A percentile compares a stretch with the other conserved stretches of the same genome.
These are phyloP conservation scores for Xylaria hypoxylon DNA, from an alignment of 2,329 filamentous ascomycete species.

Conservation along the genomic window DNA sequence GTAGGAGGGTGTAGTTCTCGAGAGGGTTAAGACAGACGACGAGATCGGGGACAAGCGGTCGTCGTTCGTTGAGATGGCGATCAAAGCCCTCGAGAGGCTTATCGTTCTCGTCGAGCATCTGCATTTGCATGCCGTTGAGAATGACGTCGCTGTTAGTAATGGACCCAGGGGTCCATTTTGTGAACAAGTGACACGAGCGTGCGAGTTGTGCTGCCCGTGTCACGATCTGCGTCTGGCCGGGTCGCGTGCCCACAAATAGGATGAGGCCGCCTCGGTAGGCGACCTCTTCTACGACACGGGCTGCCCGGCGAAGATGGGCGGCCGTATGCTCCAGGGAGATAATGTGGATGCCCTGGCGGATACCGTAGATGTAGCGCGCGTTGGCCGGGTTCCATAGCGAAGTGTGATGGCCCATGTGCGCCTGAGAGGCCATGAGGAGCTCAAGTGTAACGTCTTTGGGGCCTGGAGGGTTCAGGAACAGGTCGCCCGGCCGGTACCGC, in stretches of 20 bases:
- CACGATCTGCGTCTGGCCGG: conserved; percentile 83
- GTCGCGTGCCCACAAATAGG: conserved; percentile 88
- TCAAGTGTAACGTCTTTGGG: conserved; percentile 89
- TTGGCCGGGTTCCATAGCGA: conserved; percentile 96
- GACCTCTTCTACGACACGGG: conserved; percentile 91
- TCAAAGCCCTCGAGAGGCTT: conserved; percentile 70
- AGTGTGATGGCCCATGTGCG: conserved; percentile 90
- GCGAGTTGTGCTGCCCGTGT: conserved; percentile 83
- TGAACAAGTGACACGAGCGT: conserved; percentile 87
- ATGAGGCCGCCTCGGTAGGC: conserved; percentile 84
- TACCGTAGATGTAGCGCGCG: conserved; percentile 91
- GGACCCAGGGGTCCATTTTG: conserved; percentile 89
- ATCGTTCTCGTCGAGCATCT: conserved; percentile 83
- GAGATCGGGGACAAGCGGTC: conserved; percentile 84
- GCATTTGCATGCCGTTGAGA: conserved; percentile 74
- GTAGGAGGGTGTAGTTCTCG: conserved; percentile 90
- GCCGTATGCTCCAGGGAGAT: conserved; percentile 92
- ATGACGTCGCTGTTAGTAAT: conserved; percentile 96
- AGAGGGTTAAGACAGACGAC: conserved; percentile 93
- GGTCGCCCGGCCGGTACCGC: conserved; percentile 73
- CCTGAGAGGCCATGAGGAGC: conserved; percentile 86
- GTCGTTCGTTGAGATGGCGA: conserved; percentile 69
- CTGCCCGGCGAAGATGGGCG: conserved; percentile 88
- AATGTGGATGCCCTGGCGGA: conserved; percentile 89
- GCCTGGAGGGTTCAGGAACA: conserved; percentile 78